These are phyloP conservation scores for Karstenula rhodostoma DNA, from an alignment of 2,329 filamentous ascomycete species.

Conservation along the genomic window DNA sequence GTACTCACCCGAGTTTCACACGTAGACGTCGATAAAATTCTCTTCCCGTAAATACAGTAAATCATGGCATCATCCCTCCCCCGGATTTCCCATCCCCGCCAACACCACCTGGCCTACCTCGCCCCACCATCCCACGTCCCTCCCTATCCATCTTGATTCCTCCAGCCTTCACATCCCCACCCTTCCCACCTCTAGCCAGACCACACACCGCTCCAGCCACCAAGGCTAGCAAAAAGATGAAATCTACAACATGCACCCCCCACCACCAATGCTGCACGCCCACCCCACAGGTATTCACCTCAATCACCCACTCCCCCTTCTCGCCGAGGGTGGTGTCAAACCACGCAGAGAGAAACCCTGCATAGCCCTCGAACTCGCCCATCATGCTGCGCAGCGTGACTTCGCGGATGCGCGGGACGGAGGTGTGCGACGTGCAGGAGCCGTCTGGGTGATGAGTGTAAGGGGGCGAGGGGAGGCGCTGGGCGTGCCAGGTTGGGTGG, in stretches of 20 bases:
- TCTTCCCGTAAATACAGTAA: neutral
- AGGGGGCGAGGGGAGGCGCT: conserved; percentile 27
- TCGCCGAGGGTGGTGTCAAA: conserved; percentile 74
- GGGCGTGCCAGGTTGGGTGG: conserved; percentile 33
- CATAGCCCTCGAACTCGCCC: conserved; percentile 93
- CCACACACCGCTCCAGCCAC: neutral
- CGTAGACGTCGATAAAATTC: no score
- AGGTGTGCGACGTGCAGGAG: conserved; percentile 24
- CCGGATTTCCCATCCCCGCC: neutral
- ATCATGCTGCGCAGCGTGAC: conserved; percentile 98
- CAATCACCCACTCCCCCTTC: conserved; percentile 85
- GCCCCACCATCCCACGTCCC: neutral
- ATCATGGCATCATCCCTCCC: neutral
- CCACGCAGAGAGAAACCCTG: conserved; percentile 87
- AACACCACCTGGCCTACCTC: no score
- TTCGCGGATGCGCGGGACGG: conserved; percentile 73
- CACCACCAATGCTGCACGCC: conserved; percentile 96
- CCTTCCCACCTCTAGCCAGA: neutral
- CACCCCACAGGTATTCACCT: conserved; percentile 79
- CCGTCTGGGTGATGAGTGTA: conserved; percentile 47
- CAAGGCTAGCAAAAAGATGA: conserved; percentile 53
- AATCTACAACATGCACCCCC: conserved; percentile 79
- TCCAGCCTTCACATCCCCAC: neutral
- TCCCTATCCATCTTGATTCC: neutral
- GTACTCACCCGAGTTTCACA: no score